These are phyloP conservation scores for Mycosphaerella sp. DNA, from an alignment of 2,329 filamentous ascomycete species.

Conservation along the genomic window DNA sequence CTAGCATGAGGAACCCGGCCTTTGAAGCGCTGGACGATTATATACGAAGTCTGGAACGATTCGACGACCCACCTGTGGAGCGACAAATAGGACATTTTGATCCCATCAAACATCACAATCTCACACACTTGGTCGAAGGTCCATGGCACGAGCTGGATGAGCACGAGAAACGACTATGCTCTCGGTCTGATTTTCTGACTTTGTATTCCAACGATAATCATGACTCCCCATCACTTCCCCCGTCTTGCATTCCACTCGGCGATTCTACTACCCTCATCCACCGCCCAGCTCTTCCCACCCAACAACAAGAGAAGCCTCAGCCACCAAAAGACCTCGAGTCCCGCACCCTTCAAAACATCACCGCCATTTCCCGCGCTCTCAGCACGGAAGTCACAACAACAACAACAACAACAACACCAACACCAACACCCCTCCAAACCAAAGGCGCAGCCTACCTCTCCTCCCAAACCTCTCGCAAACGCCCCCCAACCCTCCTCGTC, in stretches of 20 bases:
- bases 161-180: conserved; percentile 35
- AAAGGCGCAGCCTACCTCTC: conserved; percentile 44
- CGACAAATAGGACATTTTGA: conserved; percentile 39
- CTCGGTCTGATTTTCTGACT: conserved; percentile 36
- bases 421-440: conserved; percentile 41
- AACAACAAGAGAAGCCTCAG: not conserved
- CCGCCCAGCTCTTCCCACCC: not conserved
- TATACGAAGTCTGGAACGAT: conserved; percentile 41
- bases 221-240: conserved; percentile 14
- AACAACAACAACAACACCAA: too few species aligned
- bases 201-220: conserved; percentile 30
- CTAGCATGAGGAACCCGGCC: conserved; percentile 36
- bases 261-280: conserved; percentile 7
- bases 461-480: conserved; percentile 30
- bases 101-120: conserved; percentile 38
- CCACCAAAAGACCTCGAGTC: conserved; percentile 5
- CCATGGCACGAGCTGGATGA: conserved; percentile 41
- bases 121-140: conserved; percentile 43
- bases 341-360: conserved; percentile 17
- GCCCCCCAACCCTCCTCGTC: conserved; percentile 37
- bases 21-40: conserved; percentile 40
- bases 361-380: conserved; percentile 17
- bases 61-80: conserved; percentile 35
- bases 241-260: conserved; percentile 33
- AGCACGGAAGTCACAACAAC: conserved; percentile 8